These are phyloP conservation scores for Caloboletus firmus DNA, from an alignment of 1,284 basidiomycete species.

Conservation along the genomic window DNA sequence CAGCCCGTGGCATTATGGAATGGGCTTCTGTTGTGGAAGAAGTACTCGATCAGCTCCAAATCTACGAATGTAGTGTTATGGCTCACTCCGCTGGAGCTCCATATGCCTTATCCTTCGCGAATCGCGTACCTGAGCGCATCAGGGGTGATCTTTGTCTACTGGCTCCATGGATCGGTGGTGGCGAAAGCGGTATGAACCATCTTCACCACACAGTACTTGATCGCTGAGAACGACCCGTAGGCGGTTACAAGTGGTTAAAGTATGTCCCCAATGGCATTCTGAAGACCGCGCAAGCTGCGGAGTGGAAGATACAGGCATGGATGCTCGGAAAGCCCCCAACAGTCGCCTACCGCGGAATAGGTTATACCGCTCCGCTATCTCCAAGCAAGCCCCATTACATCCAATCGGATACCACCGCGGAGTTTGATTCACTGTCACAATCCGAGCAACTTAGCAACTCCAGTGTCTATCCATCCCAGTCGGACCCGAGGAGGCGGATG, in stretches of 20 bases:
- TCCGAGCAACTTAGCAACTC: conserved; percentile 32
- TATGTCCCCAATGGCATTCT: conserved; percentile 93
- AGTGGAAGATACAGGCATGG: conserved; percentile 96
- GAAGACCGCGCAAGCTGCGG: conserved; percentile 93
- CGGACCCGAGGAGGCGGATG: conserved; percentile 50
- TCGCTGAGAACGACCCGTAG: conserved; percentile 37
- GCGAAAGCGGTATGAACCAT: conserved; percentile 71
- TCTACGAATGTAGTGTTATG: conserved; percentile 84
- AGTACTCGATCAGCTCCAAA: conserved; percentile 78
- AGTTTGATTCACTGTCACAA: conserved; percentile 31
- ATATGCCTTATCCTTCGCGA: conserved; percentile 87
- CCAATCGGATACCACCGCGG: conserved; percentile 22
- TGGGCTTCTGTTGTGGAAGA: conserved; percentile 92
- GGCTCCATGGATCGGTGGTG: conserved; percentile 94
- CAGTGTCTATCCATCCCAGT: conserved; percentile 37
- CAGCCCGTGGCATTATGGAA: conserved; percentile 79
- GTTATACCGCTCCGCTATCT: conserved; percentile 54
- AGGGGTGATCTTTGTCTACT: conserved; percentile 85
- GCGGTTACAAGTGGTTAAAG: conserved; percentile 93
- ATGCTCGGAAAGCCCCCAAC: conserved; percentile 93
- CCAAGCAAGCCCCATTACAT: conserved; percentile 30
- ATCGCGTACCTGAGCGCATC: conserved; percentile 72
- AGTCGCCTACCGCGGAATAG: conserved; percentile 76
- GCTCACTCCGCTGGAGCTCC: conserved; percentile 98
- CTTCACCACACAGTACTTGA: background rate